Base-by-base conservation (phyloP, 1,284 basidiomycete genomes). In the Somion occarium region DNA sequence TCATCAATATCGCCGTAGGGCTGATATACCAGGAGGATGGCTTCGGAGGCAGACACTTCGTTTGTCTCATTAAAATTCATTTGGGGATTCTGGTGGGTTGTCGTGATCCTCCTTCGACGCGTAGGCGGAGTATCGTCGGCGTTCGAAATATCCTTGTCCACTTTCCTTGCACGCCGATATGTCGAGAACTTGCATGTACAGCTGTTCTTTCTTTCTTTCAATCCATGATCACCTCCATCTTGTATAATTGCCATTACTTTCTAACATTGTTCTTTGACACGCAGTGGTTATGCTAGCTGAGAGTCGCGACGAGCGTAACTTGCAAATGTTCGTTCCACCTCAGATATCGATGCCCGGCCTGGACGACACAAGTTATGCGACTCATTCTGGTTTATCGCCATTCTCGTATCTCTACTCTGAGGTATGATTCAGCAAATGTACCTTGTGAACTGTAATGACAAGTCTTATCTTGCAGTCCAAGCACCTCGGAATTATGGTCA, bases 51-150 rank as follows among this genome's bases (percentile, higher is more conserved):
- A 58, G 45, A 0, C 49, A 59, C 1, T 81, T 83, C 56, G 69
- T 78, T 2, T 75, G 70, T 30, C n/a, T n/a, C n/a, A n/a, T n/a
- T n/a, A n/a, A n/a, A n/a, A n/a, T 63, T 76, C 9, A 66, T 82
- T 3, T 81, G 82, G 73, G 78, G 63, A 1, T 64, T 81, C 15
- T 88, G 85, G 85, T 86, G 83, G 85, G 48, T 81, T 34, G 75
- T 80, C 56, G 66, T 73, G 0, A 53, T 66, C 0, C 42, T 80
- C n/a, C n/a, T n/a, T n/a, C n/a, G n/a, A n/a, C n/a, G n/a, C n/a
- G n/a, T n/a, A n/a, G n/a, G n/a, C n/a, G n/a, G n/a, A n/a, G n/a
- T n/a, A n/a, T n/a, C n/a, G n/a, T n/a, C n/a, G n/a, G n/a, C n/a
- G n/a, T n/a, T n/a, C n/a, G n/a, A n/a, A n/a, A n/a, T n/a, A n/a